These are phyloP conservation scores for Artemisia annua DNA, from an alignment of 129 eudicot genomes.

Conservation along the genomic window DNA sequence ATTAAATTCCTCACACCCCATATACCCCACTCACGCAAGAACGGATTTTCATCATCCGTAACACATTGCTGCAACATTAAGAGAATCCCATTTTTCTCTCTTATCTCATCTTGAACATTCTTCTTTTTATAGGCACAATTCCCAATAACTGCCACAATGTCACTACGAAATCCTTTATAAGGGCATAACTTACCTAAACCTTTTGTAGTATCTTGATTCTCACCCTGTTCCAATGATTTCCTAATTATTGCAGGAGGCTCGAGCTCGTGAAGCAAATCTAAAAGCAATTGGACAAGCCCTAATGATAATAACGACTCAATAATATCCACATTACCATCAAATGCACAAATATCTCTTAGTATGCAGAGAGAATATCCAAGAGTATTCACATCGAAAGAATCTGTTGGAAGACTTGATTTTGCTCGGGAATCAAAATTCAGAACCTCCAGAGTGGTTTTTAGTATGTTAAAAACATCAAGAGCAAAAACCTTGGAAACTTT, in stretches of 20 bases:
- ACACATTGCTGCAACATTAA: slow-evolving; percentile 79
- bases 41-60: slow-evolving; percentile 79
- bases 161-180: slow-evolving; percentile 82
- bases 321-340: slow-evolving; percentile 36
- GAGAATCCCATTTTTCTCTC: slow-evolving; percentile 62
- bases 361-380: slow-evolving; percentile 74
- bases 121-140: slow-evolving; percentile 65
- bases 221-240: slow-evolving; percentile 42
- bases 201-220: slow-evolving; percentile 32
- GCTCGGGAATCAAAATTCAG: slow-evolving; percentile 44
- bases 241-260: slow-evolving; percentile 74
- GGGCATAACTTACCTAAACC: slow-evolving; percentile 49
- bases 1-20: slow-evolving; percentile 66
- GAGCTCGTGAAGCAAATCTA: slow-evolving; percentile 51
- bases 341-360: slow-evolving; percentile 72
- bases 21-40: slow-evolving; percentile 87
- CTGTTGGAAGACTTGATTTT: slow-evolving; percentile 59
- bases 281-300: slow-evolving; percentile 64
- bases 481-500: slow-evolving; percentile 46
- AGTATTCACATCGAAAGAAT: slow-evolving; percentile 47
- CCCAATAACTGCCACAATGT: slow-evolving; percentile 72
- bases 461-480: slow-evolving; percentile 37
- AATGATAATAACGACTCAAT: slow-evolving; percentile 45
- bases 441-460: slow-evolving; percentile 36
- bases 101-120: slow-evolving; percentile 61